phyloP scores from a whole-genome alignment of 768 basidiomycete species.

The Lentinus tigrinus region DNA sequence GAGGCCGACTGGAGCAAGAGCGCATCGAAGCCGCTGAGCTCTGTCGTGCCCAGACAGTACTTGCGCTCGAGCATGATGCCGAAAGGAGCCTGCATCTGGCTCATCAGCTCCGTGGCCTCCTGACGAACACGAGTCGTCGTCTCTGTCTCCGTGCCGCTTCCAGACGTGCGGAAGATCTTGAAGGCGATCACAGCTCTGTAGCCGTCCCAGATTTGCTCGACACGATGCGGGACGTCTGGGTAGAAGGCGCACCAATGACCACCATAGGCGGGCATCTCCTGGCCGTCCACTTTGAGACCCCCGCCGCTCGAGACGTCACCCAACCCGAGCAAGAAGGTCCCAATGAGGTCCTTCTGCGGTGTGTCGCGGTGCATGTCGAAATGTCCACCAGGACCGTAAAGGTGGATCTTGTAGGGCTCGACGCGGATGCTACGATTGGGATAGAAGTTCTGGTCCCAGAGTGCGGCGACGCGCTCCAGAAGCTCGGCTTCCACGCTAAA shows the following conservation, averaged over 20 bases:
- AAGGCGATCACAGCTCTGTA: conserved; percentile 32
- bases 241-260: conserved; percentile 32
- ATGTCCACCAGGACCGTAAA: conserved; percentile 30
- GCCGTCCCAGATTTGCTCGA: conserved; percentile 5
- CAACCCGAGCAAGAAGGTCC: conserved; percentile 34
- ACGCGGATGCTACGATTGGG: conserved; percentile 24
- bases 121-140: background rate
- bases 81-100: conserved; percentile 18
- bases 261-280: background rate
- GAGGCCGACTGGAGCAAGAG: conserved; percentile 11
- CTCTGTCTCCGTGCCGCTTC: background rate
- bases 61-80: conserved; percentile 29
- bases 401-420: conserved; percentile 33
- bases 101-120: conserved; percentile 4
- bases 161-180: conserved; percentile 28
- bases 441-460: conserved; percentile 23
- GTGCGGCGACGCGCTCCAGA: conserved; percentile 9
- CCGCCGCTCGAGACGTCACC: conserved; percentile 21
- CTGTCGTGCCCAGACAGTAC: conserved; percentile 26
- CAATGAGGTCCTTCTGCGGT: conserved; percentile 27
- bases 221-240: conserved; percentile 29
- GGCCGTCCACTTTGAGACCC: background rate
- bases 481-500: conserved; percentile 21
- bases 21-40: conserved; percentile 27
- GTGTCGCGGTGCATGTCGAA: conserved; percentile 32